These are phyloP conservation scores for Striga hermonthica DNA, from an alignment of 305 asterid genomes.

Conservation along the genomic window DNA sequence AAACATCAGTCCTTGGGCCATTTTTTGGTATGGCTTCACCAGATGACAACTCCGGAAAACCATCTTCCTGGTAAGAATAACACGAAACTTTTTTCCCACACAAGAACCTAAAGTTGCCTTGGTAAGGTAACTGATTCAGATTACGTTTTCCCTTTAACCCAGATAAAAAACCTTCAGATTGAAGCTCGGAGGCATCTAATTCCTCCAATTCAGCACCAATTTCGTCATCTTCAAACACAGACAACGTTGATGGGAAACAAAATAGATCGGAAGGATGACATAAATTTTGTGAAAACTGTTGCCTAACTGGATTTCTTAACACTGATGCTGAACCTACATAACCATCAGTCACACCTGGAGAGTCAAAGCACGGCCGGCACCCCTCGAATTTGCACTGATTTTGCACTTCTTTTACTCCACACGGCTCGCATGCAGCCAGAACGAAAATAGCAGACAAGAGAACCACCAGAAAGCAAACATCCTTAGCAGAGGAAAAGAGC, in stretches of 20 bases:
- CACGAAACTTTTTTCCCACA: conserved; percentile 53
- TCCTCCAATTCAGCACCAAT: conserved; percentile 33
- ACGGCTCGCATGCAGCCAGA: conserved; percentile 42
- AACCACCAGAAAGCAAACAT: conserved; percentile 39
- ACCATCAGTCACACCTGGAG: conserved; percentile 35
- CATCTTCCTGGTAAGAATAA: conserved; percentile 41
- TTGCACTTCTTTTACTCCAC: conserved; percentile 35
- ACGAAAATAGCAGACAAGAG: conserved; percentile 36
- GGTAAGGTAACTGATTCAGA: conserved; percentile 34
- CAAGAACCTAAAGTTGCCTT: conserved; percentile 43
- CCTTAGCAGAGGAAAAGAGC: conserved; percentile 35
- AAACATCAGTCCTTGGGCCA: conserved; percentile 3
- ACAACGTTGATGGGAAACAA: conserved; percentile 80
- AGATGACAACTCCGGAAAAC: conserved; percentile 32
- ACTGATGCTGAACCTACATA: conserved; percentile 34
- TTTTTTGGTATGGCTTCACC: conserved; percentile 22
- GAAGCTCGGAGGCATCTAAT: conserved; percentile 38
- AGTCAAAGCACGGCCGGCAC: conserved; percentile 36
- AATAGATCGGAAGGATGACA: conserved; percentile 54
- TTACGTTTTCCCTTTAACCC: conserved; percentile 36
- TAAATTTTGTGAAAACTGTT: conserved; percentile 32
- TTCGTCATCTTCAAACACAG: conserved; percentile 37
- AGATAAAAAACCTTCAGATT: conserved; percentile 36
- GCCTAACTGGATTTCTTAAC: conserved; percentile 34
- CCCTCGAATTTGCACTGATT: conserved; percentile 38